Evolutionary conservation across 768 basidiomycete species (phyloP).

Genomic region (Rhizopogon vinicolor): DNA sequence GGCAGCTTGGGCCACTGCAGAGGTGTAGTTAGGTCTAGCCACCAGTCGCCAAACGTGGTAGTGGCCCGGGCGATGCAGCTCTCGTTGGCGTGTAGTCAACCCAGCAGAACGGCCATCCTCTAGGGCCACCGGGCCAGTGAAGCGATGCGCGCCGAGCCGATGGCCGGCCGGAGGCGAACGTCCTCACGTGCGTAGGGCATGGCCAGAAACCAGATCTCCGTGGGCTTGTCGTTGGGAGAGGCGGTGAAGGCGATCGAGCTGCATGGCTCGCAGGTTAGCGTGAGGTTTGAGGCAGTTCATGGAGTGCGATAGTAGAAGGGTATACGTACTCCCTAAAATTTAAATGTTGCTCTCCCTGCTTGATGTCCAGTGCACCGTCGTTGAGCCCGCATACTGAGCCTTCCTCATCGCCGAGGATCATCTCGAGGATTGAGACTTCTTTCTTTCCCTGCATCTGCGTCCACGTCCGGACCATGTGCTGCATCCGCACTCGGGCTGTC

Average conservation of each 20-base stretch:
- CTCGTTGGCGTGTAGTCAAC: neutral
- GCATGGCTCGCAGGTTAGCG: constrained; percentile 23
- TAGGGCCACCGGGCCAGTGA: constrained; percentile 69
- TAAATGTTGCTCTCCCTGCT: too few species aligned
- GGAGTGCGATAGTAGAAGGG: too few species aligned
- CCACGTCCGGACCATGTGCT: too few species aligned
- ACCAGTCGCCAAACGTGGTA: neutral
- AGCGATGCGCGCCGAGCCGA: constrained; percentile 56
- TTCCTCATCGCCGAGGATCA: constrained; percentile 71
- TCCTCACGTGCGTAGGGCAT: constrained; percentile 64
- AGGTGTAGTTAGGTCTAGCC: neutral
- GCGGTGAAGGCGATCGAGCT: constrained; percentile 54
- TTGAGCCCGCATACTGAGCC: constrained; percentile 22
- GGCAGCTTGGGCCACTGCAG: neutral
- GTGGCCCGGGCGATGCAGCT: neutral
- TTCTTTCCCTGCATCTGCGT: constrained; percentile 5
- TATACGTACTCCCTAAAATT: too few species aligned
- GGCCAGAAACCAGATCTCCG: constrained; percentile 77
- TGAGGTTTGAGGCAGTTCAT: too few species aligned
- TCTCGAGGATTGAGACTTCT: constrained; percentile 41
- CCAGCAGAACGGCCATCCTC: constrained; percentile 43
- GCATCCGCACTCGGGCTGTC: too few species aligned
- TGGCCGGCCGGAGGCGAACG: constrained; percentile 59
- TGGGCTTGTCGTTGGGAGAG: constrained; percentile 61
- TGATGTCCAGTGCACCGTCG: too few species aligned